Evolutionary conservation across 495 filamentous ascomycete genomes (phyloP), one percentile per base, ranked within the genome.

Genomic region (Stereocaulon alpinum): DNA sequence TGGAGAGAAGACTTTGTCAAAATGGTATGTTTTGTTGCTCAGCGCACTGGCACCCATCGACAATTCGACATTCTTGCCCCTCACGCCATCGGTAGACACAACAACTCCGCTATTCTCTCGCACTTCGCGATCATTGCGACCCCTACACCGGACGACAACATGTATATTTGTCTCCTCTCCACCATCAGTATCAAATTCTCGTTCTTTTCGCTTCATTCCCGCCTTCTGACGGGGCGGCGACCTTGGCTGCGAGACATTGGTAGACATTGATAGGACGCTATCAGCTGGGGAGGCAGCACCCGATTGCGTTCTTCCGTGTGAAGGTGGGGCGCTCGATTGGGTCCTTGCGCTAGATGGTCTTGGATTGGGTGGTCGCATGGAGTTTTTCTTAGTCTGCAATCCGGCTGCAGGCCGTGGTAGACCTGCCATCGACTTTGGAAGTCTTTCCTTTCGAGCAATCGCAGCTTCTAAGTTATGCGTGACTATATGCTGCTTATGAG

Each of bases 1-100:
- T 9, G 89, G 88, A 0, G 93, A 95, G 68, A 97, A 98, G 50
- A 96, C 94, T 62, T 89, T 91, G 71, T 98, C 93, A 67, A 98
- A 98, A 59, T 86, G 85, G 69, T 97, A 98, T 2, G 89, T 86
- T 73, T 98, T 98, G 69, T 97, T 96, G 70, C 88, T 94, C 44
- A 96, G 71, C 40, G 91, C 85, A 69, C 83, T 93, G 14, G 90
- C 86, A 24, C 91, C 93, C 90, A 98, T 95, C 3, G 88, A 91
- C 40, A 98, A 72, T 57, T 92, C 85, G 30, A 98, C 82, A 40
- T 76, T 77, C 63, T 86, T 89, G 6, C 91, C 91, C 64, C 87
- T 90, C 27, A 89, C 82, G 2, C 88, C 91, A 61, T 95, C 88
- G 4, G 91, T 95, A 10, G 81, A 82, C 4, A 98, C 80, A 0